These are phyloP conservation scores for Liquidambar formosana DNA, from an alignment of 164 flowering plant genomes.

Conservation along the genomic window DNA sequence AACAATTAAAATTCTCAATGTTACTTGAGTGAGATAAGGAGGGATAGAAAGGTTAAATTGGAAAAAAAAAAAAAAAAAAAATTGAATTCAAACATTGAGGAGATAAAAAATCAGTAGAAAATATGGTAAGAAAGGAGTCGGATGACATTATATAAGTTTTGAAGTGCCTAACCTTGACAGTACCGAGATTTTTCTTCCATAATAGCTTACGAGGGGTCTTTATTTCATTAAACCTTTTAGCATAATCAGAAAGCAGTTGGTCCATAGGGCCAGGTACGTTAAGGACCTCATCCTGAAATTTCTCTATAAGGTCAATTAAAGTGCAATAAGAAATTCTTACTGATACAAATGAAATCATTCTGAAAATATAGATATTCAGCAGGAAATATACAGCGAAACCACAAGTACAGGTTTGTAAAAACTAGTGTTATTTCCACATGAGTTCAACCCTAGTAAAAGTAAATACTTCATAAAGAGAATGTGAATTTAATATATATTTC, in stretches of 20 bases:
- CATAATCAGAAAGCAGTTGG: conserved; percentile 72
- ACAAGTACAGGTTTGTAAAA: no score
- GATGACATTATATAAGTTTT: background rate
- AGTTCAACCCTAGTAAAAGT: no score
- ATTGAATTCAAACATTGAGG: background rate
- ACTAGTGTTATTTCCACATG: no score
- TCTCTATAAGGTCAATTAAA: conserved; percentile 19
- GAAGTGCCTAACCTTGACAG: conserved; percentile 71
- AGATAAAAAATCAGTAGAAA: background rate
- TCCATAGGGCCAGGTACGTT: conserved; percentile 69
- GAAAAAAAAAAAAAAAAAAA: no score
- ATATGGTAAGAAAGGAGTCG: background rate
- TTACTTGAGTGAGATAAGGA: background rate
- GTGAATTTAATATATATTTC: background rate
- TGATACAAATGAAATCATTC: background rate
- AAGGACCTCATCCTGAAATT: conserved; percentile 77
- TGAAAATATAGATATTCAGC: background rate
- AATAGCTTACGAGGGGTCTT: conserved; percentile 93
- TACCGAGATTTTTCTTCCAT: conserved; percentile 97
- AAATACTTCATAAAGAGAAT: background rate
- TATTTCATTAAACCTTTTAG: conserved; percentile 81
- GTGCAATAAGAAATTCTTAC: conserved; percentile 4
- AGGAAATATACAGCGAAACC: no score
- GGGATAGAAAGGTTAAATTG: background rate
- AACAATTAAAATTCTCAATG: conserved; percentile 5